Percentiles rank a stretch among this genome's conserved stretches.
Evolutionary conservation across 129 eudicot species (phyloP).

Genomic region (Flaveria sonorensis): DNA sequence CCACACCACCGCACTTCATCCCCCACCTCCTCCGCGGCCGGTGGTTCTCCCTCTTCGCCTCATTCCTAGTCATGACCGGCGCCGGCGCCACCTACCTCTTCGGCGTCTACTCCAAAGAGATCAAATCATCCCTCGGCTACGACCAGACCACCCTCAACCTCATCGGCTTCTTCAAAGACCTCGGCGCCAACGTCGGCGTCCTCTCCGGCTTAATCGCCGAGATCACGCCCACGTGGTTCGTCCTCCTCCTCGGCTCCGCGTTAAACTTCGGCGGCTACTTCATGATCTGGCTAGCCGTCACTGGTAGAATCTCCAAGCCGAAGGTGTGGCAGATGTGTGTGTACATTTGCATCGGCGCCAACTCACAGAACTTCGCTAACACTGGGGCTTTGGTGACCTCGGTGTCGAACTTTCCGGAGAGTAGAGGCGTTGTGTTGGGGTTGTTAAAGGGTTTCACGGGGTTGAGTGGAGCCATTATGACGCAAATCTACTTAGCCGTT

Average conservation of each 20-base stretch:
- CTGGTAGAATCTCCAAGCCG: conserved; percentile 41
- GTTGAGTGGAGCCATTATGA: conserved; percentile 76
- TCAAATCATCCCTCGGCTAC: conserved; percentile 55
- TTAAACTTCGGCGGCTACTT: conserved; percentile 59
- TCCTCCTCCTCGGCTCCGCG: conserved; percentile 45
- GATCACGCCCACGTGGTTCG: conserved; percentile 59
- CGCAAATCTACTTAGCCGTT: conserved; percentile 61
- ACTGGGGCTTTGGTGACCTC: conserved; percentile 52
- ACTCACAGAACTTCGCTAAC: conserved; percentile 55
- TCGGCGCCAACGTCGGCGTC: conserved; percentile 60
- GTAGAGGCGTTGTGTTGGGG: conserved; percentile 72
- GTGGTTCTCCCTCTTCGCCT: conserved; percentile 56
- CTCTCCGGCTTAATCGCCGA: conserved; percentile 54
- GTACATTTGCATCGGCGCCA: conserved; percentile 60
- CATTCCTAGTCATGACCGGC: conserved; percentile 46
- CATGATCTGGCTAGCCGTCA: conserved; percentile 62
- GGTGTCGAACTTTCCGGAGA: conserved; percentile 73
- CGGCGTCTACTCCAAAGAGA: conserved; percentile 53
- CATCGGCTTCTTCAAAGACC: conserved; percentile 58
- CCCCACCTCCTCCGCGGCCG: conserved; percentile 38
- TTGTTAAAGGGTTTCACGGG: conserved; percentile 81
- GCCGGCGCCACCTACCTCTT: conserved; percentile 57
- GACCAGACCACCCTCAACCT: conserved; percentile 68
- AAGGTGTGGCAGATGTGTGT: conserved; percentile 65
- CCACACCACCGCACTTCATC: conserved; percentile 9